A percentile compares a stretch with the other conserved stretches of the same genome.
phyloP scores from a whole-genome alignment of 2,329 filamentous ascomycete species.

The Colletotrichum destructivum region DNA sequence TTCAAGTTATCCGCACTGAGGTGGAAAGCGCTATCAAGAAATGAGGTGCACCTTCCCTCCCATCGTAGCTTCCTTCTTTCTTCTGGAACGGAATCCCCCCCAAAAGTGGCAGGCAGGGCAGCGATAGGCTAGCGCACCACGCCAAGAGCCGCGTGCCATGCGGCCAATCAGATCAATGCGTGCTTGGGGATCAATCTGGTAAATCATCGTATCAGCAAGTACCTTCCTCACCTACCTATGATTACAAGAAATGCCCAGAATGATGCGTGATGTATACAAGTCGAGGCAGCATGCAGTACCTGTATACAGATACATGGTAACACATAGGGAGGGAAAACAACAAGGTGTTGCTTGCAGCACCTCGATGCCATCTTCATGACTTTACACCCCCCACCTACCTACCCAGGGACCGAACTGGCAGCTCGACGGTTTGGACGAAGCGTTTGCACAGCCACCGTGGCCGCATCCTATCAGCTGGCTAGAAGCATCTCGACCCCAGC shows the following conservation, averaged over 20 bases:
- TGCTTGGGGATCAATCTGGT: background rate
- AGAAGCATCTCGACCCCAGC: constrained; percentile 18
- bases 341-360: too few relatives aligned
- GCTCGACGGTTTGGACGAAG: constrained; percentile 31
- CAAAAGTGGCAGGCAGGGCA: constrained; percentile 7
- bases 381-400: too few relatives aligned
- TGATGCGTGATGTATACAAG: background rate
- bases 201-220: constrained; percentile 2
- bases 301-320: background rate
- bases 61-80: constrained; percentile 31
- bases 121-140: constrained; percentile 9
- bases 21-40: background rate
- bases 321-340: background rate
- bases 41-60: background rate
- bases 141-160: constrained; percentile 35
- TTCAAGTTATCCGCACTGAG: background rate
- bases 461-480: constrained; percentile 30
- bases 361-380: background rate
- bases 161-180: constrained; percentile 17
- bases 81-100: constrained; percentile 34
- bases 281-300: too few relatives aligned
- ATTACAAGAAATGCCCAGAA: background rate
- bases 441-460: constrained; percentile 27
- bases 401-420: too few relatives aligned
- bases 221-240: too few relatives aligned